A percentile compares a stretch with the other conserved stretches of the same genome.
Evolutionary conservation across 192 early-diverging fungal species (phyloP).

Genomic region (Entomortierella chlamydospora): DNA sequence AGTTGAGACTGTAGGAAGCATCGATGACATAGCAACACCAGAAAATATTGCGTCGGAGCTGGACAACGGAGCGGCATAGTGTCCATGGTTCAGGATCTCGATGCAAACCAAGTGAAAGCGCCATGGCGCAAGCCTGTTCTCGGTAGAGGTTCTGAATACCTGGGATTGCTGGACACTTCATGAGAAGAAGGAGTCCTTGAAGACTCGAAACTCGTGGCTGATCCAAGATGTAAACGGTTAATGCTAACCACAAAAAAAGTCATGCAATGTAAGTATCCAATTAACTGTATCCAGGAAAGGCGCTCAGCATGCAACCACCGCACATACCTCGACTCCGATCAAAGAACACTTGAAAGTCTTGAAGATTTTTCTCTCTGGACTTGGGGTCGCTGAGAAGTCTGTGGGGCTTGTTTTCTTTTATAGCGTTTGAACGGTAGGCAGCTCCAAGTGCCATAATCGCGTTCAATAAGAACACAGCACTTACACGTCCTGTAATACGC

Average conservation of each 20-base stretch:
- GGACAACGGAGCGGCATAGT: slow-evolving; percentile 42
- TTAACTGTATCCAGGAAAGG: too few species aligned
- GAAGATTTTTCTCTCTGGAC: background rate
- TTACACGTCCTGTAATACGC: slow-evolving; percentile 48
- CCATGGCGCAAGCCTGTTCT: slow-evolving; percentile 54
- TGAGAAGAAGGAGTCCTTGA: slow-evolving; percentile 38
- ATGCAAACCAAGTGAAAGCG: slow-evolving; percentile 42
- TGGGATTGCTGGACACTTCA: slow-evolving; percentile 47
- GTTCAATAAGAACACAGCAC: slow-evolving; percentile 42
- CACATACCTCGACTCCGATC: slow-evolving; percentile 32
- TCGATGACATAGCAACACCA: slow-evolving; percentile 53
- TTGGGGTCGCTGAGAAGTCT: slow-evolving; percentile 13
- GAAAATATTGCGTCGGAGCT: slow-evolving; percentile 51
- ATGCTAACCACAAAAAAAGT: slow-evolving; percentile 12
- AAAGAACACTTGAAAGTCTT: slow-evolving; percentile 38
- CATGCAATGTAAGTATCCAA: too few species aligned
- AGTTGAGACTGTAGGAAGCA: slow-evolving; percentile 46
- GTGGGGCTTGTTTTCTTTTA: slow-evolving; percentile 31
- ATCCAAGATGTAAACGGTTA: slow-evolving; percentile 41
- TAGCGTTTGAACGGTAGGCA: slow-evolving; percentile 43
- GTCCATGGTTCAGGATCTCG: slow-evolving; percentile 50
- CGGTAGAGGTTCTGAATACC: slow-evolving; percentile 51
- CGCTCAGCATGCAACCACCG: too few species aligned
- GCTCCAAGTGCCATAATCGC: slow-evolving; percentile 51
- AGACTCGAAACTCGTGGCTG: slow-evolving; percentile 44